A percentile compares a stretch with the other conserved stretches of the same genome.
Conservation (phyloP, 164 flowering plant species). For the Magnolia changhungtana region DNA sequence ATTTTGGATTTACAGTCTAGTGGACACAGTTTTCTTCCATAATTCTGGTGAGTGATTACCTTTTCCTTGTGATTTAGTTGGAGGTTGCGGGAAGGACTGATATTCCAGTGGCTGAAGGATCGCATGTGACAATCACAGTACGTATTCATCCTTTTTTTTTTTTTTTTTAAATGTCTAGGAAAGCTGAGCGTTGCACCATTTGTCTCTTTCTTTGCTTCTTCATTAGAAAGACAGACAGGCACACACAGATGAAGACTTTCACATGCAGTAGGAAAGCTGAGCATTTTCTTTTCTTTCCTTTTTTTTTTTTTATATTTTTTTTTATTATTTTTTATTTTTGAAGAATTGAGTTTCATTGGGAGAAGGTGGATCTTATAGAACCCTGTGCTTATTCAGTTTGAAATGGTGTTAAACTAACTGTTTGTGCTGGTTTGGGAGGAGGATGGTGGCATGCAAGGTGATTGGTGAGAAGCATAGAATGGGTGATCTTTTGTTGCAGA, state of each 20-base stretch:
- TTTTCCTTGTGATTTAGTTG: slow-evolving; percentile 41
- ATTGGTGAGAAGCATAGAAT: no score
- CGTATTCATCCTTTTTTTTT: slow-evolving; percentile 4
- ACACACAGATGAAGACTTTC: no score
- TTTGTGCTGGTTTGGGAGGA: not conserved
- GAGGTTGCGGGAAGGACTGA: slow-evolving; percentile 87
- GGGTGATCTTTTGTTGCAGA: no score
- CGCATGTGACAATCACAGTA: slow-evolving; percentile 76
- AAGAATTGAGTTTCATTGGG: not conserved
- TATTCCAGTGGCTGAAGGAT: slow-evolving; percentile 94
- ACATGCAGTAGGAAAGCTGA: no score
- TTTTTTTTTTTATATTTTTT: no score
- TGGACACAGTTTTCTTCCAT: not conserved
- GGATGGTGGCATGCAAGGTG: no score
- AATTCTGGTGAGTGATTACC: not conserved
- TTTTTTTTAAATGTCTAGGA: not conserved
- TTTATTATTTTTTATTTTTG: not conserved
- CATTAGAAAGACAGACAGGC: no score
- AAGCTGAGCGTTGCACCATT: no score
- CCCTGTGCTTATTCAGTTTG: not conserved
- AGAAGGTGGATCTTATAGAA: not conserved
- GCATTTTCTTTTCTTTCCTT: no score
- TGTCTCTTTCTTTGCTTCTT: no score
- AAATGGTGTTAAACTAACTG: not conserved
- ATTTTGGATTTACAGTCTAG: not conserved